Conservation (phyloP, 306 rosid species). For the Prunus salicina region DNA sequence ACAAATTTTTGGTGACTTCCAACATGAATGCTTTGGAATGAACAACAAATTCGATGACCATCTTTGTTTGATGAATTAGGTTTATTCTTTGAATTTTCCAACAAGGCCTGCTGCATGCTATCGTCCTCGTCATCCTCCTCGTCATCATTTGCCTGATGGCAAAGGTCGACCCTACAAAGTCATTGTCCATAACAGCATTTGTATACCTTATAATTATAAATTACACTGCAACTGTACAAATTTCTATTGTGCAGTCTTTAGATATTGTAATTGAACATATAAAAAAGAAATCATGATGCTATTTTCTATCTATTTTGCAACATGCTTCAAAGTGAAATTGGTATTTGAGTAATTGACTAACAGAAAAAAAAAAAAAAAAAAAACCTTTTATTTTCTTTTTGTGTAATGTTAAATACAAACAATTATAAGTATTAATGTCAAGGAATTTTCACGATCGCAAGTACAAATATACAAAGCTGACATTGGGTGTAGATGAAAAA, state of each 20-base stretch:
- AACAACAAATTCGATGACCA: conserved; percentile 48
- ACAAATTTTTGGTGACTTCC: conserved; percentile 65
- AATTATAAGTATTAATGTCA: not conserved
- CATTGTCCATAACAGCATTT: conserved; percentile 33
- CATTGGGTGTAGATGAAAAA: not conserved
- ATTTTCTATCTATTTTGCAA: not conserved
- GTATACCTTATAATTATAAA: conserved; percentile 31
- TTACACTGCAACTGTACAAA: conserved; percentile 15
- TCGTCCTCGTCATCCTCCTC: conserved; percentile 58
- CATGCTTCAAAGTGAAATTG: not conserved
- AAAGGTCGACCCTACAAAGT: conserved; percentile 70
- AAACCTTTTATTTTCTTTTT: not conserved
- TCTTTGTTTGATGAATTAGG: conserved; percentile 27
- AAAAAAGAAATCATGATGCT: not conserved
- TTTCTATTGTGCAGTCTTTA: conserved; percentile 1
- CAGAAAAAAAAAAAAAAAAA: too few species aligned
- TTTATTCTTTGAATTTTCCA: conserved; percentile 40
- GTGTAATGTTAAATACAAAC: not conserved
- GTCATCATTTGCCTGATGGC: conserved; percentile 75
- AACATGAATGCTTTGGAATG: conserved; percentile 49
- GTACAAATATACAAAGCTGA: not conserved
- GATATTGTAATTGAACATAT: not conserved
- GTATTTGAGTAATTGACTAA: not conserved
- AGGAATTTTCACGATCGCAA: not conserved
- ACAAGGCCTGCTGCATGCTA: conserved; percentile 40